A percentile compares a stretch with the other conserved stretches of the same genome.
Evolutionary conservation across 192 early-diverging fungal species (phyloP).

Genomic region (Dissophora globulifera): DNA sequence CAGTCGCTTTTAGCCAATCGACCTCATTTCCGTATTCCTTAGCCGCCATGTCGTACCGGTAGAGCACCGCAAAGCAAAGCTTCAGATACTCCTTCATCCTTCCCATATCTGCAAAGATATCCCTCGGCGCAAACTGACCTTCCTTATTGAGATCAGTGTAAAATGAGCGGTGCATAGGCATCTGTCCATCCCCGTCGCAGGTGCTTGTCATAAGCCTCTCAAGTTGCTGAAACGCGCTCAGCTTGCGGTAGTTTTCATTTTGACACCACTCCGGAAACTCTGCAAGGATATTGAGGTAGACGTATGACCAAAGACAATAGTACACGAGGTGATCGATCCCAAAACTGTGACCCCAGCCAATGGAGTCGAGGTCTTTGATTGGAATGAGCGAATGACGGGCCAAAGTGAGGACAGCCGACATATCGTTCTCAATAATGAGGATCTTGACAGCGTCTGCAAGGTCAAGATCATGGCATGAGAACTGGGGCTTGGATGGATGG

Average conservation of each 20-base stretch:
- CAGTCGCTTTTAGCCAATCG: too few species aligned
- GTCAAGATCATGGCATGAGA: too few species aligned
- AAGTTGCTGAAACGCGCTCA: neutral
- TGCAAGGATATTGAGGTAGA: constrained; percentile 2
- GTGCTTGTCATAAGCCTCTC: too few species aligned
- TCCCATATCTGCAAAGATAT: constrained; percentile 9
- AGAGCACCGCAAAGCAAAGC: constrained; percentile 9
- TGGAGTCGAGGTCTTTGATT: too few species aligned
- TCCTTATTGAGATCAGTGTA: neutral
- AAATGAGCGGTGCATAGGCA: neutral
- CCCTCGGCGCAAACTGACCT: neutral
- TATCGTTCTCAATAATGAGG: too few species aligned
- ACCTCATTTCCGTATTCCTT: constrained; percentile 11
- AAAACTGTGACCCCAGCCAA: too few species aligned
- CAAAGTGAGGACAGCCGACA: too few species aligned
- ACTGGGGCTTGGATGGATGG: too few species aligned
- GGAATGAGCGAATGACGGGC: too few species aligned
- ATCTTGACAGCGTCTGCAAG: too few species aligned
- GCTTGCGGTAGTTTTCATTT: neutral
- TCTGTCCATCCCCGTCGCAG: too few species aligned
- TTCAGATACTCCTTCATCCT: constrained; percentile 17
- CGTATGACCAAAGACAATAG: neutral
- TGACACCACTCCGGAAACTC: constrained; percentile 10
- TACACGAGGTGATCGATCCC: too few species aligned
- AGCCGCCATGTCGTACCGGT: constrained; percentile 16